These are phyloP conservation scores for Diaporthe sp. DNA, from an alignment of 2,329 filamentous ascomycete genomes.

Conservation along the genomic window DNA sequence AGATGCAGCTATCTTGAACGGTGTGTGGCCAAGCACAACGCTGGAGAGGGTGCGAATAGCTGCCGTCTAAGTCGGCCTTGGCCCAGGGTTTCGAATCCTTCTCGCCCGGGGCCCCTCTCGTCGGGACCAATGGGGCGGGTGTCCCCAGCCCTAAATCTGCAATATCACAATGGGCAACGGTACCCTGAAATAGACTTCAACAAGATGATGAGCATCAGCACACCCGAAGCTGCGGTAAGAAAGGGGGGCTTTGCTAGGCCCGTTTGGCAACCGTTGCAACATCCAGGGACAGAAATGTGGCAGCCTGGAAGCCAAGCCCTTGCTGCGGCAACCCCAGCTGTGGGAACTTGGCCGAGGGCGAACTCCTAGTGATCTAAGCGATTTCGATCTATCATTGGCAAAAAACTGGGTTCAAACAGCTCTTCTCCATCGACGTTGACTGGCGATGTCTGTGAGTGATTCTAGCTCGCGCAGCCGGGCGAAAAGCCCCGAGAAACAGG, in stretches of 20 bases:
- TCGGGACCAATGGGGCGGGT: constrained; percentile 4
- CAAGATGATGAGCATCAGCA: constrained; percentile 35
- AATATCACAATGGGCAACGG: constrained; percentile 16
- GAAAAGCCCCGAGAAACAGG: background rate
- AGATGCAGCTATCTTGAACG: background rate
- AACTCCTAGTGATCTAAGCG: background rate
- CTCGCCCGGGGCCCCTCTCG: background rate
- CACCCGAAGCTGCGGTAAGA: constrained; percentile 32
- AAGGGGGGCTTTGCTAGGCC: constrained; percentile 29
- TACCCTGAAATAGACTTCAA: constrained; percentile 27
- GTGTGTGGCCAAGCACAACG: constrained; percentile 12
- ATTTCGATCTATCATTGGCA: background rate
- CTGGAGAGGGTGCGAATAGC: constrained; percentile 18
- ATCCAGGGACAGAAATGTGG: constrained; percentile 21
- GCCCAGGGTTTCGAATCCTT: constrained; percentile 30
- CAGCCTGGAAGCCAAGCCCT: constrained; percentile 16
- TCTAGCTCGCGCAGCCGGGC: background rate
- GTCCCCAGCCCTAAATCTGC: constrained; percentile 29
- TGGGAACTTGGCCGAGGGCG: constrained; percentile 25
- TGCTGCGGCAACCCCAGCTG: constrained; percentile 5
- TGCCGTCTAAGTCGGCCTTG: constrained; percentile 15
- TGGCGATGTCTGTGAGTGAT: background rate
- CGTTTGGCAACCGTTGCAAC: constrained; percentile 7
- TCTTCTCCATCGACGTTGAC: background rate
- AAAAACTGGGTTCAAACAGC: background rate